These are phyloP conservation scores for Salix exigua DNA, from an alignment of 345 rosid genomes.

Conservation along the genomic window DNA sequence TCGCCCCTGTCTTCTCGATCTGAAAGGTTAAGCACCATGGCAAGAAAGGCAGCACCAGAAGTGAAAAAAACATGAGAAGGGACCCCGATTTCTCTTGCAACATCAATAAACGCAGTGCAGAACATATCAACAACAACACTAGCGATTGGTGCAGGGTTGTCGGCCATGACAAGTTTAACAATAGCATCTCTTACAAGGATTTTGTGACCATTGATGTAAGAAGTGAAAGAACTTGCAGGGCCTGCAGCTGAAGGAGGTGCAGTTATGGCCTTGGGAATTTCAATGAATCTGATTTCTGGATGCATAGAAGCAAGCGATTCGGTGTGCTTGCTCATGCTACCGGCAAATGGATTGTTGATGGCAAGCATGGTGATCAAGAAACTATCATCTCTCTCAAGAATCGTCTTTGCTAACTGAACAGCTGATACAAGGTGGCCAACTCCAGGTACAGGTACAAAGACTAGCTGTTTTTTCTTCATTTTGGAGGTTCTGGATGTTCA, in stretches of 20 bases:
- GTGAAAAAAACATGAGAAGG: constrained; percentile 51
- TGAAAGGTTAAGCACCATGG: constrained; percentile 11
- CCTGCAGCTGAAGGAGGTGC: neutral
- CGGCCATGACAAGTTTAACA: neutral
- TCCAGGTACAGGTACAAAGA: constrained; percentile 9
- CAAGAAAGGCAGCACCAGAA: constrained; percentile 39
- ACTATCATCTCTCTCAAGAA: neutral
- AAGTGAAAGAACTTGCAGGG: neutral
- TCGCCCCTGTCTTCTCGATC: neutral
- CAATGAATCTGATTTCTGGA: neutral
- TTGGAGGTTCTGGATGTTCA: neutral
- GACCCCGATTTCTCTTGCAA: constrained; percentile 38
- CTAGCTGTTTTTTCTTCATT: neutral
- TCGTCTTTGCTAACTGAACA: neutral
- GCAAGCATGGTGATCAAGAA: constrained; percentile 5
- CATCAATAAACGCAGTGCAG: constrained; percentile 44
- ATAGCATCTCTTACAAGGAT: neutral
- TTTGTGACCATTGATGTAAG: neutral
- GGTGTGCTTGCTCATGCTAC: neutral
- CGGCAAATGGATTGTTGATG: neutral
- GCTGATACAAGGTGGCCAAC: constrained; percentile 13
- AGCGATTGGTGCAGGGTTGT: constrained; percentile 28
- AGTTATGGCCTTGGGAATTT: neutral
- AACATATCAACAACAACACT: constrained; percentile 55
- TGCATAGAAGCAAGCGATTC: neutral